Conservation (phyloP, 208 protist species). For the Crithidia mellificae region DNA sequence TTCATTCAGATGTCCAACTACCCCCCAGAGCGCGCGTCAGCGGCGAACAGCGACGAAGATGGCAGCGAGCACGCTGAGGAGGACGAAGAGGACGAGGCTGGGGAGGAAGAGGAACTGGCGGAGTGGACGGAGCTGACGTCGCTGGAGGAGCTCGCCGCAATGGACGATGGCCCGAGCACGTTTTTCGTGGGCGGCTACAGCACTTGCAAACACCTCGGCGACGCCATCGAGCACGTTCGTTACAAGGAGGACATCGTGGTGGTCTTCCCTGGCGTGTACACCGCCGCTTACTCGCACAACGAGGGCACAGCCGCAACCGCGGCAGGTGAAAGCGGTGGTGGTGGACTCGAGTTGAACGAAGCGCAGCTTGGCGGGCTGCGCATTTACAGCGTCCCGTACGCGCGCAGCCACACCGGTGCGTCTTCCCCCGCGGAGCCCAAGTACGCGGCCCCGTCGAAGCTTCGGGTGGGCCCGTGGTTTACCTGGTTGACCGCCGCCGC, state of each 20-base stretch:
- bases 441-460: conserved; percentile 31
- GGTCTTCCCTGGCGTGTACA: conserved; percentile 73
- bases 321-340: conserved; percentile 7
- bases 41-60: conserved; percentile 45
- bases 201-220: conserved; percentile 46
- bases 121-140: conserved; percentile 70
- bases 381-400: conserved; percentile 65
- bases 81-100: conserved; percentile 76
- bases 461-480: conserved; percentile 70
- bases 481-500: conserved; percentile 48
- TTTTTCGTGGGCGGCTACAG: conserved; percentile 82
- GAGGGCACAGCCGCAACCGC: no score
- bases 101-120: conserved; percentile 71
- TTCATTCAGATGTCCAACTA: conserved; percentile 24
- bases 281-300: no score
- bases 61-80: conserved; percentile 79
- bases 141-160: conserved; percentile 50
- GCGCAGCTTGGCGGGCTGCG: conserved; percentile 48
- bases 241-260: conserved; percentile 78
- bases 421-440: conserved; percentile 1
- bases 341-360: conserved; percentile 61
- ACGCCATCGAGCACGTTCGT: conserved; percentile 41
- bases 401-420: conserved; percentile 29
- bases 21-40: conserved; percentile 35
- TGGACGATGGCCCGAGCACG: conserved; percentile 79